Evolutionary conservation across 108 stramenopile genomes (phyloP), one percentile per base, ranked within the genome.

Genomic region (Seminavis robusta): DNA sequence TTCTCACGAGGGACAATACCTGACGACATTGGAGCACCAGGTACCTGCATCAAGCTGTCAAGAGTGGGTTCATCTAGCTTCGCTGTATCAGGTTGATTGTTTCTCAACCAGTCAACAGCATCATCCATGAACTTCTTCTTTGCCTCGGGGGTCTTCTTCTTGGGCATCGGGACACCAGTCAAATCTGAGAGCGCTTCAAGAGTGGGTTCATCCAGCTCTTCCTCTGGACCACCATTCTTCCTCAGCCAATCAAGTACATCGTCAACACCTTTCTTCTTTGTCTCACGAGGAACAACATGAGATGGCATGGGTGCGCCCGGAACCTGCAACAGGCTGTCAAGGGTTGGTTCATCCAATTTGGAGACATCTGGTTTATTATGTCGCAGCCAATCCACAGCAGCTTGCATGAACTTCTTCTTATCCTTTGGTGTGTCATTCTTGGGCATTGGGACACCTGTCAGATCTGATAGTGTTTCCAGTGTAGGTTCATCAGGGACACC

Each of bases 351-450:
- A 4, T 29, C 31, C n/a, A n/a, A n/a, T n/a, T 11, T 30, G 15
- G 31, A 39, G 19, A 54, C 41, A 11, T 33, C 10, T 15, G 52
- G 52, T 15, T 53, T 24, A 34, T 53, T 59, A 7, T 29, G 8
- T 10, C 57, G 43, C 11, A 59, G 57, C 57, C 57, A 59, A 7
- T 30, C 27, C 1, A 59, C 45, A 8, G 45, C 57, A 46, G 45
- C 42, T 15, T 42, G 44, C 29, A 59, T 33, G 8, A n/a, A 29
- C 25, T 59, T 30, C 28, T 45, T 17, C 32, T 21, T 53, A 15
- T 53, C 34, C 16, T 39, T 27, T 5, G 21, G 25, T 33, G 28
- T 17, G 2, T 20, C 16, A 32, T 33, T 15, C n/a, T 33, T 40
- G 4, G 52, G 52, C 34, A 52, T 52, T 15, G n/a, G 8, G 8